These are phyloP conservation scores for Aspergillus chevalieri DNA, from an alignment of 2,329 filamentous ascomycete species.

Conservation along the genomic window DNA sequence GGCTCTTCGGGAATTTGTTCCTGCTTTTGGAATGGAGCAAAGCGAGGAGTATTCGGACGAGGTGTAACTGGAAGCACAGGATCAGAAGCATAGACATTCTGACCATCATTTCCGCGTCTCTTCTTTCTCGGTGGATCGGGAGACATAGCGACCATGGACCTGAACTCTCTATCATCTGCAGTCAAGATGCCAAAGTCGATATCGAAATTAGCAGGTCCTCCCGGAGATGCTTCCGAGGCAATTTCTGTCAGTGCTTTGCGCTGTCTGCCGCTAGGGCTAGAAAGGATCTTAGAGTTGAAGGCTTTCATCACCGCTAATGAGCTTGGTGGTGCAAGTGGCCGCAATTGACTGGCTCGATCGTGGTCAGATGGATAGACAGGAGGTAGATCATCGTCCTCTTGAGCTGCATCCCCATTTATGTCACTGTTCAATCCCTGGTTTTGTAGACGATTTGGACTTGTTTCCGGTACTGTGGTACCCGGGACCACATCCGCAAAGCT, in stretches of 20 bases:
- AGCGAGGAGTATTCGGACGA: conserved; percentile 13
- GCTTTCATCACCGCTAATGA: conserved; percentile 22
- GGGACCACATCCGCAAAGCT: conserved; percentile 21
- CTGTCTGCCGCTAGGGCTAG: conserved; percentile 34
- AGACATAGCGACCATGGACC: conserved; percentile 26
- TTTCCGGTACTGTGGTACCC: conserved; percentile 34
- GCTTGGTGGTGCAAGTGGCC: conserved; percentile 13
- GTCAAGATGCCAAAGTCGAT: conserved; percentile 33
- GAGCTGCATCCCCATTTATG: conserved; percentile 20
- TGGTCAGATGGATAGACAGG: conserved; percentile 20
- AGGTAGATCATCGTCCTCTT: conserved; percentile 35
- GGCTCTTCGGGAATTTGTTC: conserved; percentile 8
- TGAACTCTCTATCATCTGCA: conserved; percentile 36
- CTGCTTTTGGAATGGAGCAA: conserved; percentile 10
- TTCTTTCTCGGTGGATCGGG: conserved; percentile 31
- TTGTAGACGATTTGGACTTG: conserved; percentile 27
- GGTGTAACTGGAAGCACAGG: conserved; percentile 23
- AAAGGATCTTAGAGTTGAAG: conserved; percentile 25
- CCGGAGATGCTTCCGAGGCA: conserved; percentile 37
- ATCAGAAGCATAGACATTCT: conserved; percentile 24
- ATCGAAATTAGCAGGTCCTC: conserved; percentile 26
- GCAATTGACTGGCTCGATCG: conserved; percentile 14
- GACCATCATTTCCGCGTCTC: conserved; percentile 29
- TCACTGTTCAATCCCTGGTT: conserved; percentile 17
- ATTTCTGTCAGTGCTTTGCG: conserved; percentile 37